These are phyloP conservation scores for Backusella circina DNA, from an alignment of 192 early-diverging fungal genomes.

Conservation along the genomic window DNA sequence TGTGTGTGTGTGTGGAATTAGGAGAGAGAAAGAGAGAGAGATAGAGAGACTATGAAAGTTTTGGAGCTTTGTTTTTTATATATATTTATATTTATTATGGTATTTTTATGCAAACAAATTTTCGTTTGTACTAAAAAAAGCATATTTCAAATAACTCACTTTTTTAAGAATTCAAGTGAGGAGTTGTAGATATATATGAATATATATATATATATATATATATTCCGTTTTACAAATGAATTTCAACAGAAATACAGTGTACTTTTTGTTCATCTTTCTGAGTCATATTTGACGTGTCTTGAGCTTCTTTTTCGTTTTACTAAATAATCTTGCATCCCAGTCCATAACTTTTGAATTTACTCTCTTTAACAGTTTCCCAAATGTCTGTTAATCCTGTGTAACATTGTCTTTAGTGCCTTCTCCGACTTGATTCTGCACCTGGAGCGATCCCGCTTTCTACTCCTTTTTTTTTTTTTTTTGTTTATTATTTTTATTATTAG, in stretches of 20 bases:
- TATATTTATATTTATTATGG: background rate
- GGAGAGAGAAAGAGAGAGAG: too few species aligned
- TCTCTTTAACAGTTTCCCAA: too few species aligned
- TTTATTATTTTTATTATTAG: background rate
- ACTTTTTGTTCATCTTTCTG: too few species aligned
- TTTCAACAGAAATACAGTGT: background rate
- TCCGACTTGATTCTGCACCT: conserved; percentile 1
- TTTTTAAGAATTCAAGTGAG: background rate
- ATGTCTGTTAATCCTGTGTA: background rate
- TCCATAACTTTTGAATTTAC: too few species aligned
- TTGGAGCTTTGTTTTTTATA: too few species aligned
- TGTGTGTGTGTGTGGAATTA: too few species aligned
- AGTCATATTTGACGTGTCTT: too few species aligned
- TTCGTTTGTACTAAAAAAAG: background rate
- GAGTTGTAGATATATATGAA: background rate
- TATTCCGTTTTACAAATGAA: background rate
- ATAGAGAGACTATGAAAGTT: too few species aligned
- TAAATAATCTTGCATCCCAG: too few species aligned
- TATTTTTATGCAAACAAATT: background rate
- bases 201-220: too few species aligned
- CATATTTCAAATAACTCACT: conserved; percentile 5
- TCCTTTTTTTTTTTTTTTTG: background rate
- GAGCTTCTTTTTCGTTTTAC: too few species aligned
- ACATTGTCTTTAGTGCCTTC: background rate
- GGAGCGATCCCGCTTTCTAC: background rate